Base-by-base conservation (phyloP, 148 eudicot species). In the Silene uniflora region DNA sequence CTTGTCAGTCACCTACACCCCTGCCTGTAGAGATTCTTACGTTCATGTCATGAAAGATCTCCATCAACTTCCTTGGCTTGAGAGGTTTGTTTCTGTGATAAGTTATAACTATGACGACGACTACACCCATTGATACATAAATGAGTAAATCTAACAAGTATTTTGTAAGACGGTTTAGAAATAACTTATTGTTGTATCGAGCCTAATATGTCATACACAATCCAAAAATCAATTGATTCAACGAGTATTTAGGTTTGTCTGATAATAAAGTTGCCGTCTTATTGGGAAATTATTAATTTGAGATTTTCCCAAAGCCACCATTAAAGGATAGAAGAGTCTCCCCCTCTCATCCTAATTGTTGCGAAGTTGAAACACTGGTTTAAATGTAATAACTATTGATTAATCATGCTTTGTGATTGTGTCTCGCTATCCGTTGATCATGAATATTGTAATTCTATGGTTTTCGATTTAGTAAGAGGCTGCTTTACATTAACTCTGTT, bases 41-140 rank as follows among this genome's bases (percentile, higher is more conserved):
- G 81, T 77, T 1, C 95, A 92, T 82, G 75, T 94, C 66, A 87
- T 92, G 95, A 92, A 92, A 79, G 97, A 92, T 79, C 86, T 92
- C 77, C 91, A 85, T 83, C 97, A 92, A 84, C 95, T 92, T 73
- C 97, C 97, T 72, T 92, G 95, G 97, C 91, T 92, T 9, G 97
- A 92, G 78, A 86, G 97, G 79, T 92, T 92, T 64, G 97, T 92
- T 29, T 92, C 95, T 1, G 95, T 90, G 49, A 92, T 92, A 62
- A 89, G 91, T 61, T 91, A 92, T 76, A 85, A 85, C 75, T 90
- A 90, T 77, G 88, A 86, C 65, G 93, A 92, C 2, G 92, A 92
- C 58, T 88, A 88, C 75, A 83, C 80, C 67, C 89, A 86, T 19
- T 89, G 86, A 88, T 29, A 17, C 27, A 9, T 1, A 29, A 14